Percentiles rank a stretch among this genome's conserved stretches.
Conservation (phyloP, 805 yeast species). For the Cephaloascus albidus region DNA sequence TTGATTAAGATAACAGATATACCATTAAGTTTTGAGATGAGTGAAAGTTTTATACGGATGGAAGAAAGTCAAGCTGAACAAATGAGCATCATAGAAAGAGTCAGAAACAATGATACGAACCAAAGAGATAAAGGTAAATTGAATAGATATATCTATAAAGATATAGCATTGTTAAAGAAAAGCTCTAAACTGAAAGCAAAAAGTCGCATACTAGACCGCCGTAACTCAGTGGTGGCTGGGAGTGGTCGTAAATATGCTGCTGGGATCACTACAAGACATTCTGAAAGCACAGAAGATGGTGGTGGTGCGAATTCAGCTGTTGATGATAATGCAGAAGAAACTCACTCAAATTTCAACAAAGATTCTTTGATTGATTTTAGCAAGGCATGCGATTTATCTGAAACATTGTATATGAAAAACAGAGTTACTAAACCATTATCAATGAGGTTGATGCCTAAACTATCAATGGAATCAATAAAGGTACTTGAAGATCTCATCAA, state of each 20-base stretch:
- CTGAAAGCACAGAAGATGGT: not conserved
- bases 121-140: not conserved
- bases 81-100: slow-evolving; percentile 12
- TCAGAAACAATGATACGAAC: not conserved
- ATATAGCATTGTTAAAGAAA: not conserved
- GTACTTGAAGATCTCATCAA: not conserved
- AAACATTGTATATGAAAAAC: not conserved
- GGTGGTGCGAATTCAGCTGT: not conserved
- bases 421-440: not conserved
- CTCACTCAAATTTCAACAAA: not conserved
- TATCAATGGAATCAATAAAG: not conserved
- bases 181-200: not conserved
- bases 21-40: slow-evolving; percentile 46
- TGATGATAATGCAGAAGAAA: not conserved
- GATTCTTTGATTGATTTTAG: not conserved
- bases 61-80: slow-evolving; percentile 31
- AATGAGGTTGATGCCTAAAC: not conserved
- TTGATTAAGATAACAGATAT: slow-evolving; percentile 31
- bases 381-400: not conserved
- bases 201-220: not conserved
- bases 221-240: too few species aligned
- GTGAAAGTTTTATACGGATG: slow-evolving; percentile 25
- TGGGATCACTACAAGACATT: not conserved
- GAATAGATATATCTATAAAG: not conserved
- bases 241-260: not conserved